A percentile compares a stretch with the other conserved stretches of the same genome.
phyloP scores from a whole-genome alignment of 2,329 filamentous ascomycete genomes.

The Pseudocercospora pini-densiflorae region DNA sequence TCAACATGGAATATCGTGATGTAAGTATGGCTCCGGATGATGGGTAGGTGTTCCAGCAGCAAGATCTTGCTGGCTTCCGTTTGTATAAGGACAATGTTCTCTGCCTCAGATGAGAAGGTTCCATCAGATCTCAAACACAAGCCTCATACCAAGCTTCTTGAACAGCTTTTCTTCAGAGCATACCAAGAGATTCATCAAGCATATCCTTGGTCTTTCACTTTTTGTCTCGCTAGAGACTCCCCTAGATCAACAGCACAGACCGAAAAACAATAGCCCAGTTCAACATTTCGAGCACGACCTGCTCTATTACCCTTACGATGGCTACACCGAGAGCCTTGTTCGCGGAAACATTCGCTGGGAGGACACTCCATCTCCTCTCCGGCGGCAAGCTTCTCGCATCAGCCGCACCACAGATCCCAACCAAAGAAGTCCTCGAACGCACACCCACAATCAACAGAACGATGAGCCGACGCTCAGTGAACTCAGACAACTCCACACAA shows the following conservation, averaged over 20 bases:
- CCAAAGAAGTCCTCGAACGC: background rate
- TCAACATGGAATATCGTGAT: background rate
- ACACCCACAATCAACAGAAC: slow-evolving; percentile 1
- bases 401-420: slow-evolving; percentile 6
- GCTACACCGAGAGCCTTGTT: slow-evolving; percentile 7
- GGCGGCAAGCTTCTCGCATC: slow-evolving; percentile 1
- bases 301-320: background rate
- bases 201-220: background rate
- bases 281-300: background rate
- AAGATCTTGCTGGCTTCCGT: background rate
- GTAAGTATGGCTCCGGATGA: background rate
- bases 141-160: background rate
- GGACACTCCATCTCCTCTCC: slow-evolving; percentile 12
- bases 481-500: background rate
- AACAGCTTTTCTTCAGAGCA: background rate
- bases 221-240: background rate
- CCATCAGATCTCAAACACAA: background rate
- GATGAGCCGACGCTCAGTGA: background rate
- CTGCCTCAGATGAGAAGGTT: background rate
- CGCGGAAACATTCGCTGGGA: slow-evolving; percentile 13
- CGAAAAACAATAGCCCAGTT: background rate
- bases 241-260: background rate
- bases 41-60: background rate
- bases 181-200: background rate
- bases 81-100: background rate